These are phyloP conservation scores for Podaxis pistillaris DNA, from an alignment of 768 basidiomycete genomes.

Conservation along the genomic window DNA sequence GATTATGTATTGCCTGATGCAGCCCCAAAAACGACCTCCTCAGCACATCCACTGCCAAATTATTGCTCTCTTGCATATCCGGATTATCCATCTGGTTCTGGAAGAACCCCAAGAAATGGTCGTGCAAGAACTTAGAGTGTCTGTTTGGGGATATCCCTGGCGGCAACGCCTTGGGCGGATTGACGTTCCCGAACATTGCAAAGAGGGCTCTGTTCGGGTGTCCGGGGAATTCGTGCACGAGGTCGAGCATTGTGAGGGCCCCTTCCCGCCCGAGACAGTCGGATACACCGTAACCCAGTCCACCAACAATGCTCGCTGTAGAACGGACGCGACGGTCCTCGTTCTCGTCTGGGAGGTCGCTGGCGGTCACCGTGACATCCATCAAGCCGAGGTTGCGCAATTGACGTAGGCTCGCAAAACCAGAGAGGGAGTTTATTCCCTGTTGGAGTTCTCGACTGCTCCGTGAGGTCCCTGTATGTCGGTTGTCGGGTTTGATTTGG, in stretches of 20 bases:
- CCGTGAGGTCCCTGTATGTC: slow-evolving; percentile 41
- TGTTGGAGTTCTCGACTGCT: slow-evolving; percentile 32
- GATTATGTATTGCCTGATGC: slow-evolving; percentile 78
- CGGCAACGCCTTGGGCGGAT: slow-evolving; percentile 39
- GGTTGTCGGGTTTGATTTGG: slow-evolving; percentile 66
- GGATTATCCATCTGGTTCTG: slow-evolving; percentile 47
- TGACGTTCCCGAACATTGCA: slow-evolving; percentile 89
- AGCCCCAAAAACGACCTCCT: slow-evolving; percentile 85
- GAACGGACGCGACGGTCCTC: slow-evolving; percentile 92
- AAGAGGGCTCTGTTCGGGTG: slow-evolving; percentile 83
- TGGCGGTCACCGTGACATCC: slow-evolving; percentile 83
- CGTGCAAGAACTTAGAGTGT: slow-evolving; percentile 81
- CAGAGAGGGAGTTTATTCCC: slow-evolving; percentile 54
- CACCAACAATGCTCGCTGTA: slow-evolving; percentile 82
- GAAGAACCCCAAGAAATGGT: slow-evolving; percentile 71
- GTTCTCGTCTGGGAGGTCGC: slow-evolving; percentile 77
- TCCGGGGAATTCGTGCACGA: slow-evolving; percentile 85
- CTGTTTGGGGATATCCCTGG: slow-evolving; percentile 57
- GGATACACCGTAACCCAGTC: slow-evolving; percentile 95
- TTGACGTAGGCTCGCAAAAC: slow-evolving; percentile 83
- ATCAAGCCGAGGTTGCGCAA: slow-evolving; percentile 93
- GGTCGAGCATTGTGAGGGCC: slow-evolving; percentile 85
- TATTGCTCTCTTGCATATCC: slow-evolving; percentile 30
- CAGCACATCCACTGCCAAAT: slow-evolving; percentile 74
- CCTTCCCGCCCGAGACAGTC: slow-evolving; percentile 84